Evolutionary conservation across 192 early-diverging fungal genomes (phyloP).

Genomic region (Helicostylum pulchrum): DNA sequence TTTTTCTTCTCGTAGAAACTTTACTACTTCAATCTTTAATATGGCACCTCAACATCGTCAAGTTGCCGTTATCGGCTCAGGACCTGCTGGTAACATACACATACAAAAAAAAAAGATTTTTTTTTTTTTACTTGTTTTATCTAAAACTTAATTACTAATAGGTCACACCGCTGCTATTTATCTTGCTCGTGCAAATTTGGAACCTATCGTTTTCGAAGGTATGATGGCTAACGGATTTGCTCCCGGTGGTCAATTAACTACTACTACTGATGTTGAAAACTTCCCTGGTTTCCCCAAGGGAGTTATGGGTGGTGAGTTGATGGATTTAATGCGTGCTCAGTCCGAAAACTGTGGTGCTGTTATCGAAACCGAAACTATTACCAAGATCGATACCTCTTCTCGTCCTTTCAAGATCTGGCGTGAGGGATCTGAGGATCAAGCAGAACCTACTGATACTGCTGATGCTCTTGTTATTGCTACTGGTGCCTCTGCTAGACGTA

Average conservation of each 20-base stretch:
- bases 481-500: slow-evolving; percentile 96
- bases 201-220: slow-evolving; percentile 94
- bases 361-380: slow-evolving; percentile 89
- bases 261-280: slow-evolving; percentile 96
- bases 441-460: slow-evolving; percentile 70
- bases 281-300: slow-evolving; percentile 95
- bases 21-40: slow-evolving; percentile 12
- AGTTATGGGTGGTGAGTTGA: slow-evolving; percentile 83
- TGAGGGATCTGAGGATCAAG: slow-evolving; percentile 73
- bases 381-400: slow-evolving; percentile 74
- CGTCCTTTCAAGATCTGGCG: slow-evolving; percentile 87
- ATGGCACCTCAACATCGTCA: slow-evolving; percentile 46
- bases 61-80: slow-evolving; percentile 83
- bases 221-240: slow-evolving; percentile 87
- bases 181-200: slow-evolving; percentile 88
- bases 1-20: slow-evolving; percentile 1
- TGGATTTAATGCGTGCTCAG: slow-evolving; percentile 83
- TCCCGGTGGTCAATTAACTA: slow-evolving; percentile 74
- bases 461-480: slow-evolving; percentile 91
- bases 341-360: slow-evolving; percentile 83
- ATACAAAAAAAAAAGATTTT: neutral
- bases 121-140: neutral
- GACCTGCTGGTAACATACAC: slow-evolving; percentile 71
- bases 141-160: slow-evolving; percentile 3
- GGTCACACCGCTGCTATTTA: slow-evolving; percentile 97